Conservation (phyloP, 768 basidiomycete genomes). For the Flagelloscypha sp. region DNA sequence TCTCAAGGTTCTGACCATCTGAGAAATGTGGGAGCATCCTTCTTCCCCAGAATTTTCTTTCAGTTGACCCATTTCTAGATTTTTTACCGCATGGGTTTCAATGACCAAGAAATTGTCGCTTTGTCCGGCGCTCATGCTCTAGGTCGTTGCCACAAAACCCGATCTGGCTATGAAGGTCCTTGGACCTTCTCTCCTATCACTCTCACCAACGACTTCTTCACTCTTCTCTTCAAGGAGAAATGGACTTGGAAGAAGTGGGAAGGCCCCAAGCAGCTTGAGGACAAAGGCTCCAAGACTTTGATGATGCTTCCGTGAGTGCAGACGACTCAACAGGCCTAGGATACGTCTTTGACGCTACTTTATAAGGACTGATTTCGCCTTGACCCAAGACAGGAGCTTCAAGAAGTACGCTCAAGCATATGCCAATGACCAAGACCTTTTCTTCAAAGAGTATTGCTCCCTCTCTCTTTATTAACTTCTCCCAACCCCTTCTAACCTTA, state of each 20-base stretch:
- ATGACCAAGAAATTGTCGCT: constrained; percentile 96
- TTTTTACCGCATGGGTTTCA: constrained; percentile 93
- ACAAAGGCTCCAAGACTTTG: constrained; percentile 78
- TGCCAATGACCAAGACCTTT: constrained; percentile 75
- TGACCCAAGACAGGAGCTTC: constrained; percentile 87
- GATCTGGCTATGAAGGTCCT: constrained; percentile 84
- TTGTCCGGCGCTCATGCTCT: constrained; percentile 92
- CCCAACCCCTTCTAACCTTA: constrained; percentile 5
- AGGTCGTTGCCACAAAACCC: constrained; percentile 85
- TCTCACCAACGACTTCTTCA: constrained; percentile 80
- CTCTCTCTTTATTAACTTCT: background rate
- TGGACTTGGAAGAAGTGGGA: constrained; percentile 96
- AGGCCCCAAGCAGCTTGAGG: constrained; percentile 89
- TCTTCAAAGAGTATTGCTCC: constrained; percentile 83
- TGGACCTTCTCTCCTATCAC: constrained; percentile 94
- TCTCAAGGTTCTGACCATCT: constrained; percentile 78
- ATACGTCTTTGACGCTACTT: constrained; percentile 5
- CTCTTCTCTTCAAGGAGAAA: constrained; percentile 79
- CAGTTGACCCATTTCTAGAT: constrained; percentile 33
- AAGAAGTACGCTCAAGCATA: constrained; percentile 84
- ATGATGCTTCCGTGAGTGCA: constrained; percentile 91
- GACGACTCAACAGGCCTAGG: background rate
- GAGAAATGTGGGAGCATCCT: constrained; percentile 46
- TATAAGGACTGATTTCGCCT: constrained; percentile 74
- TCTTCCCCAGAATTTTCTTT: constrained; percentile 6